Evolutionary conservation across 176 grass and related monocot genomes (phyloP), one percentile per base, ranked within the genome.

Genomic region (Bonia amplexicaulis): DNA sequence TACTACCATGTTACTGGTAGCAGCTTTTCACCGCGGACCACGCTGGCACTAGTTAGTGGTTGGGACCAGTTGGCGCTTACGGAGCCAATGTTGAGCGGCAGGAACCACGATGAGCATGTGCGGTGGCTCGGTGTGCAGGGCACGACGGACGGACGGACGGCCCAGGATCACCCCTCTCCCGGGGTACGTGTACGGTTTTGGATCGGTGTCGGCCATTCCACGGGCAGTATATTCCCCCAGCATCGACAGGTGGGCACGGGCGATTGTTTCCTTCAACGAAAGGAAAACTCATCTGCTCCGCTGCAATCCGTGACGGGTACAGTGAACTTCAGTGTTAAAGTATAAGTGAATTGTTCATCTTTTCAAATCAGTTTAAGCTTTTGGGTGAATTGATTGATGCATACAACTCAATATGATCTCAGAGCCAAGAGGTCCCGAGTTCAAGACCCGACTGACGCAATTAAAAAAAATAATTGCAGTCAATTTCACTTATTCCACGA

Each of bases 21-120:
- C 8, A 11, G 45, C 31, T 12, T 76, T 79, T 87, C 41, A 63
- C 65, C 35, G 20, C 66, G 74, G 73, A 75, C 82, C 69, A 31
- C 68, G 7, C 2, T 29, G 5, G 12, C 60, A 27, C 13, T 27
- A 14, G 59, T 23, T 66, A 25, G 31, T 41, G 52, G 65, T 11
- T 76, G 63, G 83, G 78, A 39, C 55, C 88, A 48, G 72, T 13
- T 31, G 77, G 52, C 63, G 80, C 71, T n/a, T 12, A 37, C 4
- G 35, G 73, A 73, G 73, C 69, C 72, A 55, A 5, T 67, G 74
- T 17, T 23, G 10, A 62, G 40, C 27, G 31, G 61, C 76, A 83
- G 39, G 66, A 71, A 69, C 67, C 89, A 87, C 88, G 84, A 87
- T 58, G 84, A 83, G 84, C 84, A 90, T 79, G 84, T 90, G 84